Conservation (phyloP, 805 yeast genomes). For the Maudiozyma saulgeensis region DNA sequence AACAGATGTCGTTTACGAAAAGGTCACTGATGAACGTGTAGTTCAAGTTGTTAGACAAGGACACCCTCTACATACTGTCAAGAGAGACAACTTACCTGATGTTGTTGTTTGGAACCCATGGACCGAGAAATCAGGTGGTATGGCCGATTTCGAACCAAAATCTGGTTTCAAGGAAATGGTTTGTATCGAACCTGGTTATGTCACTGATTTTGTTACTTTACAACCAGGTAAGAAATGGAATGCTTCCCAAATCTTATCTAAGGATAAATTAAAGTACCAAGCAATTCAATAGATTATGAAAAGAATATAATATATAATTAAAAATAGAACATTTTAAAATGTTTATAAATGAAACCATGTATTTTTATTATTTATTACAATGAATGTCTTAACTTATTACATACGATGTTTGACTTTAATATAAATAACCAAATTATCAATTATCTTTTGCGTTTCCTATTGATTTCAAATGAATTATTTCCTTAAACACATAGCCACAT, state of each 20-base stretch:
- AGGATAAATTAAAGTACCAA: slow-evolving; percentile 55
- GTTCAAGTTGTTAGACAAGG: slow-evolving; percentile 67
- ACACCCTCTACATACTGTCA: slow-evolving; percentile 57
- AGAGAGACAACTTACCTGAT: slow-evolving; percentile 53
- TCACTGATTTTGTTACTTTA: slow-evolving; percentile 53
- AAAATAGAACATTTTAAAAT: too few relatives aligned
- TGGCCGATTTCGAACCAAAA: slow-evolving; percentile 86
- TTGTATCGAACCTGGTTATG: slow-evolving; percentile 92
- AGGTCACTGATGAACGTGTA: slow-evolving; percentile 42
- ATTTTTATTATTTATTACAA: too few relatives aligned
- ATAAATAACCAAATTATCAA: too few relatives aligned
- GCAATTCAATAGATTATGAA: slow-evolving; percentile 28
- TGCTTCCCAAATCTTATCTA: slow-evolving; percentile 51
- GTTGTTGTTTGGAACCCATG: slow-evolving; percentile 98
- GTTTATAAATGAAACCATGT: too few relatives aligned
- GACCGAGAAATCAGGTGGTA: slow-evolving; percentile 68
- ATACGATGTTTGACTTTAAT: too few relatives aligned
- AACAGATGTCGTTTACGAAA: slow-evolving; percentile 74
- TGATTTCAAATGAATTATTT: too few relatives aligned
- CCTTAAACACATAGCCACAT: too few relatives aligned
- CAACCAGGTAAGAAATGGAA: slow-evolving; percentile 69
- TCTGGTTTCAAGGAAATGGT: slow-evolving; percentile 78
- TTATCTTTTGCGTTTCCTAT: too few relatives aligned
- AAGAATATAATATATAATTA: too few relatives aligned
- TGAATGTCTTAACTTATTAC: too few relatives aligned